These are phyloP conservation scores for Funneliformis mosseae DNA, from an alignment of 192 early-diverging fungal species.

Conservation along the genomic window DNA sequence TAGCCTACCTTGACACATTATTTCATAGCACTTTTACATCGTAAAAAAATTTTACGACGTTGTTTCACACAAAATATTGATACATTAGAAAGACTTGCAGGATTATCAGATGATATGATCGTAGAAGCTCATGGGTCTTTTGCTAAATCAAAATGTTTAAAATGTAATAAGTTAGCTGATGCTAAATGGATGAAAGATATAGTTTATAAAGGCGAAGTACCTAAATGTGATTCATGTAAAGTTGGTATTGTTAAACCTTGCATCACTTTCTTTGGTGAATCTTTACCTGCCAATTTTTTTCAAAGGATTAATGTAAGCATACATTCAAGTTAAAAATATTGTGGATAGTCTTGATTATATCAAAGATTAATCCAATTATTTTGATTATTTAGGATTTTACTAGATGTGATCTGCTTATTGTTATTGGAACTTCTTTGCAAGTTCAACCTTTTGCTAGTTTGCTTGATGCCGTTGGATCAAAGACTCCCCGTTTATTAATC, in stretches of 20 bases:
- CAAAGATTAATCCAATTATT: neutral
- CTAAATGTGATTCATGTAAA: constrained; percentile 67
- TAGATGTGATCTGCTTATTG: constrained; percentile 83
- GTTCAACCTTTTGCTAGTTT: constrained; percentile 90
- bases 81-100: constrained; percentile 86
- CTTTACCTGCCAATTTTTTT: constrained; percentile 78
- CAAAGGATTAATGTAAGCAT: constrained; percentile 46
- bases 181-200: constrained; percentile 44
- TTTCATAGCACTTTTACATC: constrained; percentile 76
- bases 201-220: constrained; percentile 62
- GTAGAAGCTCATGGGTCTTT: constrained; percentile 98
- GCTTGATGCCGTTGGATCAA: constrained; percentile 60
- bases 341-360: neutral
- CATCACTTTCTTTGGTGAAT: constrained; percentile 97
- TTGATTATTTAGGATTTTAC: constrained; percentile 62
- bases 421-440: constrained; percentile 90
- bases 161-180: constrained; percentile 53
- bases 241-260: constrained; percentile 83
- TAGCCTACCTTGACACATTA: constrained; percentile 87
- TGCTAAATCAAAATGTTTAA: constrained; percentile 75
- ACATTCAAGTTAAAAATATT: neutral
- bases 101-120: constrained; percentile 65
- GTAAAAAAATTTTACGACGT: constrained; percentile 72
- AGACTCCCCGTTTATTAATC: constrained; percentile 86
- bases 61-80: constrained; percentile 99